Percentiles rank a stretch among this genome's conserved stretches.
These are phyloP conservation scores for Terana coerulea DNA, from an alignment of 768 basidiomycete species.

Conservation along the genomic window DNA sequence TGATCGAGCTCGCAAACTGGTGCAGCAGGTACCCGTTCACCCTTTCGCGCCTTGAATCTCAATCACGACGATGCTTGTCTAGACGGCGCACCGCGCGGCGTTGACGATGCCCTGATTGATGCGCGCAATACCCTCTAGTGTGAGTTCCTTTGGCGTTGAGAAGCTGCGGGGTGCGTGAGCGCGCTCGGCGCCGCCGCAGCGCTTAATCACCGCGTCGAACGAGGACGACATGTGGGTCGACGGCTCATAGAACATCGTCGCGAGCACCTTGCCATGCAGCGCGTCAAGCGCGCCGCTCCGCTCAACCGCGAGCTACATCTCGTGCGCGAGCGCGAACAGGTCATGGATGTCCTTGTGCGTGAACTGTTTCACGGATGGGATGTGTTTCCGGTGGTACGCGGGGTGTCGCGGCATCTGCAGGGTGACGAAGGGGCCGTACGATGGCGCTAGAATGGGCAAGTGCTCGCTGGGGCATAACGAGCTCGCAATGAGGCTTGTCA, in stretches of 20 bases:
- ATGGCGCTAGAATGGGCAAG: conserved; percentile 23
- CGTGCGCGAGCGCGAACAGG: conserved; percentile 90
- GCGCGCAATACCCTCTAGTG: conserved; percentile 32
- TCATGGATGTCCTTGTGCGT: conserved; percentile 85
- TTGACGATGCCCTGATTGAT: conserved; percentile 35
- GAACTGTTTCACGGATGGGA: conserved; percentile 94
- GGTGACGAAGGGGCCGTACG: conserved; percentile 34
- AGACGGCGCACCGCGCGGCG: conserved; percentile 29
- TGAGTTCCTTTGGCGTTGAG: conserved; percentile 36
- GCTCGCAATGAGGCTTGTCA: conserved; percentile 6
- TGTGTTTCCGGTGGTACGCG: conserved; percentile 89
- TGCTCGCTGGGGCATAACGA: conserved; percentile 9
- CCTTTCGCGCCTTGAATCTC: conserved; percentile 26
- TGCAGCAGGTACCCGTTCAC: conserved; percentile 24
- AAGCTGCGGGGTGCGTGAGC: conserved; percentile 32
- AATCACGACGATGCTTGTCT: conserved; percentile 31
- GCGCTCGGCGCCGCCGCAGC: conserved; percentile 77
- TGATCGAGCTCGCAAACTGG: conserved; percentile 37
- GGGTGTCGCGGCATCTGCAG: conserved; percentile 63
- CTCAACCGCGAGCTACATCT: conserved; percentile 96
- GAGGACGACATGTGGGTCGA: conserved; percentile 94
- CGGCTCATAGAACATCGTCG: conserved; percentile 93
- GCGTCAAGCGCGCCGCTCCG: conserved; percentile 85
- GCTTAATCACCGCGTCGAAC: conserved; percentile 98
- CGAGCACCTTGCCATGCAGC: conserved; percentile 86